Percentiles rank a stretch among this genome's conserved stretches.
Conservation (phyloP, 345 rosid genomes). For the Cardamine occulta region DNA sequence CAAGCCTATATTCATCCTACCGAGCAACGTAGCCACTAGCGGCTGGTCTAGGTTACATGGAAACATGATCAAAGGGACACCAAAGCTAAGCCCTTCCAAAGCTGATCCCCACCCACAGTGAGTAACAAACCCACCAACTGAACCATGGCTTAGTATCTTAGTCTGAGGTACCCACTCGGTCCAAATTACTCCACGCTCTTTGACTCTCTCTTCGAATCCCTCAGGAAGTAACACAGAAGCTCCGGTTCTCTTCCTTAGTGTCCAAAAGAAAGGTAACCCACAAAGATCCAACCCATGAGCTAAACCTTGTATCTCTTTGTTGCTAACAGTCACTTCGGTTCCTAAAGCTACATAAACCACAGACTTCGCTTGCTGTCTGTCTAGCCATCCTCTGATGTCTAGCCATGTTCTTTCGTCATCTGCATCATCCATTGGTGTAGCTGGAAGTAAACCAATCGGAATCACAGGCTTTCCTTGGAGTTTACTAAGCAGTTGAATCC, state of each 20-base stretch:
- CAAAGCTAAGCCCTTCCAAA: slow-evolving; percentile 47
- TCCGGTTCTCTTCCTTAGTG: slow-evolving; percentile 17
- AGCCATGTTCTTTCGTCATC: slow-evolving; percentile 28
- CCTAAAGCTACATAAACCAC: slow-evolving; percentile 55
- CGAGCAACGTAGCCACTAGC: slow-evolving; percentile 33
- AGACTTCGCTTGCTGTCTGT: slow-evolving; percentile 20
- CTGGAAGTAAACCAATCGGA: slow-evolving; percentile 44
- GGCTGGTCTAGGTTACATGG: slow-evolving; percentile 43
- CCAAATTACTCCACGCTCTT: slow-evolving; percentile 34
- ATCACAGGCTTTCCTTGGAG: slow-evolving; percentile 38
- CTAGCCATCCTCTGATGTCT: slow-evolving; percentile 43
- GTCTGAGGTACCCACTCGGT: slow-evolving; percentile 44
- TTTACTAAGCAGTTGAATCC: slow-evolving; percentile 27
- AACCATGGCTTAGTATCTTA: slow-evolving; percentile 39
- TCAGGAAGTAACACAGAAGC: slow-evolving; percentile 28
- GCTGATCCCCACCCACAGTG: slow-evolving; percentile 52
- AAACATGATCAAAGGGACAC: slow-evolving; percentile 36
- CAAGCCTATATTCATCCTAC: slow-evolving; percentile 25
- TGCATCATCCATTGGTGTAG: slow-evolving; percentile 14
- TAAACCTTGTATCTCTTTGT: slow-evolving; percentile 39
- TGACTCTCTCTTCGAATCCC: slow-evolving; percentile 45
- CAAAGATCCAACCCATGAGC: slow-evolving; percentile 53
- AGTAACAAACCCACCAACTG: slow-evolving; percentile 48
- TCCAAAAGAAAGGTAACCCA: slow-evolving; percentile 51
- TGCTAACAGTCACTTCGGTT: slow-evolving; percentile 40